Evolutionary conservation across 2,329 filamentous ascomycete genomes (phyloP).

Genomic region (Alternaria panax): DNA sequence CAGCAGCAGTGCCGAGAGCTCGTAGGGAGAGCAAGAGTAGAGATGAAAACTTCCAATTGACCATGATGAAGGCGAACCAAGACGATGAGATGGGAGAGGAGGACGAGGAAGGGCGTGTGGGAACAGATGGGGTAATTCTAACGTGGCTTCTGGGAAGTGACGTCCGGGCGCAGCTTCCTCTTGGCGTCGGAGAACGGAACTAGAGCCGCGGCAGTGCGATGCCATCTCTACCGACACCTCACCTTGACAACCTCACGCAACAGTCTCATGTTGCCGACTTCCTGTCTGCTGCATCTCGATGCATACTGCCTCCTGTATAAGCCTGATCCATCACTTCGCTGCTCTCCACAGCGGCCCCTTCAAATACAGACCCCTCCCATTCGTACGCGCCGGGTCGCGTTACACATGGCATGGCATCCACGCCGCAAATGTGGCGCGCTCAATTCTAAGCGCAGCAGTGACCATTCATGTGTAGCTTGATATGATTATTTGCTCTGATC

Average conservation of each 20-base stretch:
- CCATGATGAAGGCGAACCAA: slow-evolving; percentile 62
- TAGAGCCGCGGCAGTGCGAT: slow-evolving; percentile 21
- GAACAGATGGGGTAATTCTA: slow-evolving; percentile 30
- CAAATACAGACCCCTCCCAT: background rate
- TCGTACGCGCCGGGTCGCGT: slow-evolving; percentile 3
- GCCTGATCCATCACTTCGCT: background rate
- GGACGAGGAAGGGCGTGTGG: slow-evolving; percentile 13
- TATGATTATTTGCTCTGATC: slow-evolving; percentile 16
- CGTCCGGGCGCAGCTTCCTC: slow-evolving; percentile 29
- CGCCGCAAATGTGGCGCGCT: slow-evolving; percentile 14
- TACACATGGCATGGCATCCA: slow-evolving; percentile 1
- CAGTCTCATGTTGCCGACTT: background rate
- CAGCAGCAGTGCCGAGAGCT: slow-evolving; percentile 69
- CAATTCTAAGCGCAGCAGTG: slow-evolving; percentile 12
- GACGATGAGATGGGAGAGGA: slow-evolving; percentile 20
- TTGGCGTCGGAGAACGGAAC: slow-evolving; percentile 20
- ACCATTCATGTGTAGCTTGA: slow-evolving; percentile 12
- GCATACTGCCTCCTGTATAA: background rate
- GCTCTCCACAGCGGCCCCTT: background rate
- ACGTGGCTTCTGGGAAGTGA: slow-evolving; percentile 43
- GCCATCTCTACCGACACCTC: slow-evolving; percentile 15
- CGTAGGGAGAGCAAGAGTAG: slow-evolving; percentile 75
- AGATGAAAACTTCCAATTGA: slow-evolving; percentile 74
- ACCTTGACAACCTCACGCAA: background rate
- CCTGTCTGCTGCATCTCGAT: no score